These are phyloP conservation scores for Aegle marmelos DNA, from an alignment of 345 rosid genomes.

Conservation along the genomic window DNA sequence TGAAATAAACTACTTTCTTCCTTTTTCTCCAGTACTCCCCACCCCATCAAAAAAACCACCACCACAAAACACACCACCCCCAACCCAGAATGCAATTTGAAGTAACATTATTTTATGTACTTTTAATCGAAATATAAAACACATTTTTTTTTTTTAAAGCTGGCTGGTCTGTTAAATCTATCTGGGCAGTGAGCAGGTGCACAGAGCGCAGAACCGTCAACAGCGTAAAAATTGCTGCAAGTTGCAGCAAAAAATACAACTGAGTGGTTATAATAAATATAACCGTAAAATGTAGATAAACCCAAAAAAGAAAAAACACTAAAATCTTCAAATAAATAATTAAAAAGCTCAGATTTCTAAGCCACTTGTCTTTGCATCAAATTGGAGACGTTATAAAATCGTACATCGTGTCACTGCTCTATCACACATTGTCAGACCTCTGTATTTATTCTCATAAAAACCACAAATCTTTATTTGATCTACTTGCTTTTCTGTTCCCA, in stretches of 20 bases:
- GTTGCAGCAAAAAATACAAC: neutral
- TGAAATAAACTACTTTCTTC: too few relatives aligned
- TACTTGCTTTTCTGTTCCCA: too few relatives aligned
- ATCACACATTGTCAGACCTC: constrained; percentile 10
- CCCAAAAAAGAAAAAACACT: too few relatives aligned
- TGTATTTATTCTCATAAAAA: neutral
- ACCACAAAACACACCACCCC: too few relatives aligned
- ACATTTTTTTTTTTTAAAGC: neutral
- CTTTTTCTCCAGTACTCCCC: too few relatives aligned
- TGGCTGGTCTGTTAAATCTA: neutral
- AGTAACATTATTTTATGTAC: neutral
- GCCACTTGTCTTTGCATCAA: constrained; percentile 20
- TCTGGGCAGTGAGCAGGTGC: neutral
- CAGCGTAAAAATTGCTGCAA: neutral
- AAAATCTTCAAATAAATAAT: too few relatives aligned
- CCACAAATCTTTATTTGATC: neutral
- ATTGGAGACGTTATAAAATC: constrained; percentile 29
- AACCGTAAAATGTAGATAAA: too few relatives aligned
- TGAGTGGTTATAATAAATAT: too few relatives aligned
- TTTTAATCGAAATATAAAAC: neutral
- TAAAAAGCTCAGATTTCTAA: neutral
- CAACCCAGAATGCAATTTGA: too few relatives aligned
- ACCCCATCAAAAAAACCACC: too few relatives aligned
- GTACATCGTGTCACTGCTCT: constrained; percentile 2
- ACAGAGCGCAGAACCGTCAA: neutral